Evolutionary conservation across 345 rosid genomes (phyloP).

Genomic region (Sonneratia alba): DNA sequence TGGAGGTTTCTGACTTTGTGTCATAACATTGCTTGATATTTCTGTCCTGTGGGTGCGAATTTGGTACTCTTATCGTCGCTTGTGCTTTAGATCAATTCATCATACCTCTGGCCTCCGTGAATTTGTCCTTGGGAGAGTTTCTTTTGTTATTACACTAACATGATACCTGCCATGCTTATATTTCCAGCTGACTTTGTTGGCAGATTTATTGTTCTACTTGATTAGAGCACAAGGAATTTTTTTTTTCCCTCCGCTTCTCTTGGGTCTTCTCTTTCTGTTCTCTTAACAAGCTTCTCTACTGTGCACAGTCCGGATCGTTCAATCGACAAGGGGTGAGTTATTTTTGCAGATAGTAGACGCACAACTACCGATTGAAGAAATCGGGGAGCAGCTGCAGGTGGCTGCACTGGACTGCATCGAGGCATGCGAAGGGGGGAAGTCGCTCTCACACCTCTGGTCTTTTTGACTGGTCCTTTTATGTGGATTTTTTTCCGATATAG

Average conservation of each 20-base stretch:
- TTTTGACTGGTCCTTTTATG: too few relatives aligned
- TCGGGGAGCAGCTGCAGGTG: constrained; percentile 50
- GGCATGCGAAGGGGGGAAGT: constrained; percentile 44
- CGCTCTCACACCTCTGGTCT: constrained; percentile 41
- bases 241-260: not conserved
- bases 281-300: not conserved
- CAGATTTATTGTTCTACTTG: too few relatives aligned
- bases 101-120: too few relatives aligned
- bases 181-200: not conserved
- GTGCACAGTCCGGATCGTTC: not conserved
- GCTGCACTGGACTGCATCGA: constrained; percentile 25
- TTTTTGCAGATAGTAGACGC: constrained; percentile 51
- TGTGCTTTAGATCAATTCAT: too few relatives aligned
- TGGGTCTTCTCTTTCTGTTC: not conserved
- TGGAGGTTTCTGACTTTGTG: too few relatives aligned
- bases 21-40: not conserved
- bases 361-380: constrained; percentile 38
- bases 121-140: not conserved
- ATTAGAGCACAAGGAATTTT: too few relatives aligned
- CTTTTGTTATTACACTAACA: not conserved
- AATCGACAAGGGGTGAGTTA: not conserved
- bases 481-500: too few relatives aligned
- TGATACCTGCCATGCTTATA: not conserved
- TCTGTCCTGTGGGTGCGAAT: not conserved
- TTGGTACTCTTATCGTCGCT: too few relatives aligned